Evolutionary conservation across 371 early-diverging fungal genomes (phyloP).

Genomic region (Rozella allomycis): DNA sequence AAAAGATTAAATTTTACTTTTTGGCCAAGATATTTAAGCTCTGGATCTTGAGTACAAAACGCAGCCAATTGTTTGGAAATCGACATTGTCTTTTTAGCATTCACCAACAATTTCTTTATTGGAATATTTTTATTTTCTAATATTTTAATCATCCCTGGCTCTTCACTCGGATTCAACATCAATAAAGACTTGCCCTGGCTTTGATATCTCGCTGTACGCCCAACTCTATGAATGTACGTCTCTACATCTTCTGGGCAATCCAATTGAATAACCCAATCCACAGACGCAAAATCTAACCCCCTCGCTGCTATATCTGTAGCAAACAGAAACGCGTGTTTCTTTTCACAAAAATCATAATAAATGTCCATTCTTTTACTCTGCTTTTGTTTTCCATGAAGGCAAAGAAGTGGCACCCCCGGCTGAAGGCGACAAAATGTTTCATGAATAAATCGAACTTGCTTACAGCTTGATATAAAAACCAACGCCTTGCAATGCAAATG

Average conservation of each 20-base stretch:
- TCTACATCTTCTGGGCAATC: slow-evolving; percentile 91
- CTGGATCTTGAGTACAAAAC: slow-evolving; percentile 74
- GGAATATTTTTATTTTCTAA: slow-evolving; percentile 53
- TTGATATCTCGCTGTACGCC: slow-evolving; percentile 88
- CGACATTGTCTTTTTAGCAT: slow-evolving; percentile 45
- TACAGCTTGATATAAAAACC: slow-evolving; percentile 71
- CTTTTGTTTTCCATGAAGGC: slow-evolving; percentile 87
- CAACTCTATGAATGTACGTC: slow-evolving; percentile 94
- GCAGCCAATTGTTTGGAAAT: slow-evolving; percentile 59
- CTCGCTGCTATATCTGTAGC: slow-evolving; percentile 89
- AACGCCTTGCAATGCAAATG: slow-evolving; percentile 63
- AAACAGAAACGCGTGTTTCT: slow-evolving; percentile 50
- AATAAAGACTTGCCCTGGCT: slow-evolving; percentile 63
- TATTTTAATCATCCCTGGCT: slow-evolving; percentile 47
- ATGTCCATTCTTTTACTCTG: slow-evolving; percentile 76
- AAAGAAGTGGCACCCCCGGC: slow-evolving; percentile 71
- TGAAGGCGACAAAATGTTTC: slow-evolving; percentile 84
- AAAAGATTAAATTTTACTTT: slow-evolving; percentile 17
- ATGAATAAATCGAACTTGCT: slow-evolving; percentile 75
- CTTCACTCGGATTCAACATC: slow-evolving; percentile 67
- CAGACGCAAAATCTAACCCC: slow-evolving; percentile 94
- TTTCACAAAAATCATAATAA: slow-evolving; percentile 56
- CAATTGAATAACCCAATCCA: slow-evolving; percentile 92
- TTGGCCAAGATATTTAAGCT: slow-evolving; percentile 85
- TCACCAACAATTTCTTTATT: slow-evolving; percentile 59